These are phyloP conservation scores for Ordospora colligata DNA, from an alignment of 371 early-diverging fungal genomes.

Conservation along the genomic window DNA sequence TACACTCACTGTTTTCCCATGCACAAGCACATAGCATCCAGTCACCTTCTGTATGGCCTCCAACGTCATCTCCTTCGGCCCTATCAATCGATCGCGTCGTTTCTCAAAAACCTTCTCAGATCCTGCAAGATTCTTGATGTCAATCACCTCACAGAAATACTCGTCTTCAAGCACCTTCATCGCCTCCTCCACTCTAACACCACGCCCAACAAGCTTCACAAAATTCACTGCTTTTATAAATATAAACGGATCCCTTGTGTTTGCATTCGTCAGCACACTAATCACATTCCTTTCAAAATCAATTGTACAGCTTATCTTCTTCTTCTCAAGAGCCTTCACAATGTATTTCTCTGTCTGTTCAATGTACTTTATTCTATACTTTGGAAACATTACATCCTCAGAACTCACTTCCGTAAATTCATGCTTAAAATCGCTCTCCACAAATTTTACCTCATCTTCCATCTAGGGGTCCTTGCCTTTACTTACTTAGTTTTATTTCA, in stretches of 20 bases:
- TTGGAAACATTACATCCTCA: constrained; percentile 92
- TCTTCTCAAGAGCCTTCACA: constrained; percentile 72
- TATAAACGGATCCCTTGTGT: constrained; percentile 88
- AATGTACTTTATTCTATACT: constrained; percentile 87
- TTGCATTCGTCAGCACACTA: constrained; percentile 88
- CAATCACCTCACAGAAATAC: constrained; percentile 83
- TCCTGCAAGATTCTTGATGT: constrained; percentile 79
- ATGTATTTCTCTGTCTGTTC: constrained; percentile 83
- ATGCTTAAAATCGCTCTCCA: constrained; percentile 67
- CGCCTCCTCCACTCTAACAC: constrained; percentile 82
- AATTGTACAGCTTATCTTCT: constrained; percentile 77
- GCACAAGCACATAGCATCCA: constrained; percentile 83
- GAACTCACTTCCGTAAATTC: constrained; percentile 86
- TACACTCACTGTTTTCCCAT: constrained; percentile 85
- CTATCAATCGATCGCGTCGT: constrained; percentile 84
- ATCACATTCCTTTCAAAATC: constrained; percentile 89
- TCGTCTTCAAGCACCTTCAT: constrained; percentile 72
- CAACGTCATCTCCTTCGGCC: constrained; percentile 88
- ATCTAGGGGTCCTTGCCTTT: not conserved
- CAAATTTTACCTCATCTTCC: constrained; percentile 62
- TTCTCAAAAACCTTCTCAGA: constrained; percentile 94
- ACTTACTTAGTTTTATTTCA: not conserved
- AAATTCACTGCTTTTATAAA: constrained; percentile 88
- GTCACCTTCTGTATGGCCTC: constrained; percentile 91
- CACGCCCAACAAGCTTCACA: constrained; percentile 81